Evolutionary conservation across 1,139 yeast genomes (phyloP).

Genomic region (Suhomyces chickasaworum): DNA sequence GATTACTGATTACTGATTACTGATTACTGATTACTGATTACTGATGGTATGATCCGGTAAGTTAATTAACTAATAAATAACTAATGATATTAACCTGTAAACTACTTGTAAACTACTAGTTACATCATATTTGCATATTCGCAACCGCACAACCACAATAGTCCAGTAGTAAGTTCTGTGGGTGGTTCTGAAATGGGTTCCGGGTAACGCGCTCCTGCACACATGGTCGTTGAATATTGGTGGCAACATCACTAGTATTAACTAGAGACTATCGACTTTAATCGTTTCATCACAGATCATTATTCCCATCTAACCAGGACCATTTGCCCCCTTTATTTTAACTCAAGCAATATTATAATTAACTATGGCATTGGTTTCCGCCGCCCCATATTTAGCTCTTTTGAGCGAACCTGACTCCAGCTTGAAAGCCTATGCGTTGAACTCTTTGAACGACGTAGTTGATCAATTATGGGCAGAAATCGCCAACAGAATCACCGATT

Average conservation of each 20-base stretch:
- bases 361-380: slow-evolving; percentile 66
- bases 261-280: background rate
- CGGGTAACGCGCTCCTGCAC: slow-evolving; percentile 11
- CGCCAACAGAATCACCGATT: slow-evolving; percentile 85
- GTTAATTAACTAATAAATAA: background rate
- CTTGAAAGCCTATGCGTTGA: slow-evolving; percentile 82
- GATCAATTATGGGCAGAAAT: slow-evolving; percentile 98
- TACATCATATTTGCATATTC: too few relatives aligned
- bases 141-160: background rate
- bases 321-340: background rate
- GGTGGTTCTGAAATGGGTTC: background rate
- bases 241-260: slow-evolving; percentile 13
- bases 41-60: background rate
- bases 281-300: background rate
- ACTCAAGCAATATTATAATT: background rate
- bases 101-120: background rate
- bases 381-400: slow-evolving; percentile 89
- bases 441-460: slow-evolving; percentile 77
- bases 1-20: too few relatives aligned
- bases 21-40: too few relatives aligned
- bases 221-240: slow-evolving; percentile 11
- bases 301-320: background rate
- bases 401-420: slow-evolving; percentile 77
- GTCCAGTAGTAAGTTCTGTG: too few relatives aligned
- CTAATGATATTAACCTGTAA: background rate